A percentile compares a stretch with the other conserved stretches of the same genome.
phyloP scores from a whole-genome alignment of 2,329 filamentous ascomycete species.

The Clarireedia hainanense region DNA sequence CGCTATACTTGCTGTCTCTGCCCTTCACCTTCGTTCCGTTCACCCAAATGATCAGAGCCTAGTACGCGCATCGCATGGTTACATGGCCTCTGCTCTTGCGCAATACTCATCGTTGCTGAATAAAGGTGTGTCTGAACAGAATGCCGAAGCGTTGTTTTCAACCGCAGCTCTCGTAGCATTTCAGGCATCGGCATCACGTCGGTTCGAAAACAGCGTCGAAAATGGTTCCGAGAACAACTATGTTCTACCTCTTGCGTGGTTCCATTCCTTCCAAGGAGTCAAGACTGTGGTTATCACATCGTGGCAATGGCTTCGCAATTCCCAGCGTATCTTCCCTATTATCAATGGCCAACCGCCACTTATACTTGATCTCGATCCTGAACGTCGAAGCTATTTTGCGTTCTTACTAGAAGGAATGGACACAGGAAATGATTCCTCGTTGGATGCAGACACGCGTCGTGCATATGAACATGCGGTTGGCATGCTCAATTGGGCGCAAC shows the following conservation, averaged over 20 bases:
- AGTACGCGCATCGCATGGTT: conserved; percentile 55
- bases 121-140: conserved; percentile 47
- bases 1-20: conserved; percentile 55
- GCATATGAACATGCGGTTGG: conserved; percentile 58
- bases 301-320: conserved; percentile 56
- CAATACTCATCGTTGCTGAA: conserved; percentile 51
- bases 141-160: conserved; percentile 56
- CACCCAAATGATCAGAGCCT: conserved; percentile 50
- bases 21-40: conserved; percentile 51
- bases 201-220: conserved; percentile 50
- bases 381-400: conserved; percentile 50
- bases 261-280: conserved; percentile 60
- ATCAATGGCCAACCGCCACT: conserved; percentile 57
- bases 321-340: conserved; percentile 49
- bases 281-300: conserved; percentile 57
- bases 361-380: conserved; percentile 49
- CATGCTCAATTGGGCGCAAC: conserved; percentile 59
- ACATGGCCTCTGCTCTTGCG: conserved; percentile 55
- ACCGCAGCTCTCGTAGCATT: conserved; percentile 59
- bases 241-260: conserved; percentile 54
- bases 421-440: conserved; percentile 35
- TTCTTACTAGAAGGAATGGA: conserved; percentile 51
- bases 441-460: conserved; percentile 35
- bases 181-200: conserved; percentile 54
- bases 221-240: conserved; percentile 38